Conservation (phyloP, 2,329 filamentous ascomycete genomes). For the Drechslera avenae region DNA sequence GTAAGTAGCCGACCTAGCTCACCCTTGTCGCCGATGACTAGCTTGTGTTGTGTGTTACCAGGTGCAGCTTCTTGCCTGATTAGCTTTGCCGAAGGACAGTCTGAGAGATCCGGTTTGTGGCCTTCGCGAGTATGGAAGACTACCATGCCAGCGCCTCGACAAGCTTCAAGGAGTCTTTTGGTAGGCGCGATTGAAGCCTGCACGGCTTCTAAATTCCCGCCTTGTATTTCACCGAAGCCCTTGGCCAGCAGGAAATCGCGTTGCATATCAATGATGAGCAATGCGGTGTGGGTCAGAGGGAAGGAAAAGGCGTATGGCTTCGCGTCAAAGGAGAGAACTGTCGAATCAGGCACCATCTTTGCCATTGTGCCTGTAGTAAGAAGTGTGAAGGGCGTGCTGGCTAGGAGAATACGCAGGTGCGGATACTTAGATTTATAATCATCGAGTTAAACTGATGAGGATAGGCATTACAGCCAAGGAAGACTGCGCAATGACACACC, state of each 20-base stretch:
- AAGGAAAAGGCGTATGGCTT: slow-evolving; percentile 58
- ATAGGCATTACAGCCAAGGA: neutral
- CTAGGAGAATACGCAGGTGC: neutral
- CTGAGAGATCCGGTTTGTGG: slow-evolving; percentile 58
- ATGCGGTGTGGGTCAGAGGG: slow-evolving; percentile 52
- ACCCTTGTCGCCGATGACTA: slow-evolving; percentile 59
- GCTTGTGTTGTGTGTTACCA: slow-evolving; percentile 50
- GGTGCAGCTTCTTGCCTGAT: slow-evolving; percentile 57
- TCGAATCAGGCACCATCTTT: neutral
- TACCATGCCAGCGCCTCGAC: slow-evolving; percentile 51
- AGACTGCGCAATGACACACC: neutral
- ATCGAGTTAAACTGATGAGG: neutral
- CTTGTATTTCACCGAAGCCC: slow-evolving; percentile 60
- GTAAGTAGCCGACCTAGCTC: slow-evolving; percentile 60
- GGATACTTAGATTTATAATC: neutral
- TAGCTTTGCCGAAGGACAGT: slow-evolving; percentile 58
- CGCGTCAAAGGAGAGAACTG: slow-evolving; percentile 36
- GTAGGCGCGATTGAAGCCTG: slow-evolving; percentile 49
- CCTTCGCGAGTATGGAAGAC: slow-evolving; percentile 59
- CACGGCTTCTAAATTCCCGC: slow-evolving; percentile 49
- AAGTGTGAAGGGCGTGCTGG: neutral
- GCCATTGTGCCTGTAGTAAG: slow-evolving; percentile 11
- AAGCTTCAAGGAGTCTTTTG: slow-evolving; percentile 51
- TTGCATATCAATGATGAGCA: slow-evolving; percentile 60
- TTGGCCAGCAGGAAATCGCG: slow-evolving; percentile 57